Percentiles rank a stretch among this genome's conserved stretches.
These are phyloP conservation scores for Hippophae gyantsensis DNA, from an alignment of 306 rosid species.

Conservation along the genomic window DNA sequence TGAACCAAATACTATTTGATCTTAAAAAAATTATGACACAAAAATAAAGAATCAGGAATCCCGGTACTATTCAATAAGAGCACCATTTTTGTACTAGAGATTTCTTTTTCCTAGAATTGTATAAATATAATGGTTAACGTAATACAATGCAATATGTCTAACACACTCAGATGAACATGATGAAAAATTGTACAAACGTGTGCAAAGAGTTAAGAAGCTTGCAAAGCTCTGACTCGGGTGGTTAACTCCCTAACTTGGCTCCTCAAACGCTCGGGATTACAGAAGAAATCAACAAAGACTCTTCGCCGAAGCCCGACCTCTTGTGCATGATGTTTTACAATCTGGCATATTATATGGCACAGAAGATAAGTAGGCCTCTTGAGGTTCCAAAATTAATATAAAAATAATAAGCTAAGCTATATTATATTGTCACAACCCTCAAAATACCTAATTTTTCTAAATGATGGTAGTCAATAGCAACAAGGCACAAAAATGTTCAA, in stretches of 20 bases:
- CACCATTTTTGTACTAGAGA: no score
- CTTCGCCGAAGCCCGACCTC: constrained; percentile 83
- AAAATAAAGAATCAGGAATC: no score
- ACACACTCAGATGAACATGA: no score
- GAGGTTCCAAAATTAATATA: neutral
- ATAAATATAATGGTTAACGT: no score
- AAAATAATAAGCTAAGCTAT: neutral
- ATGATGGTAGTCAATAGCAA: no score
- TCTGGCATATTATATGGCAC: constrained; percentile 39
- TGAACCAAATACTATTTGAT: no score
- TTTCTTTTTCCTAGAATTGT: no score
- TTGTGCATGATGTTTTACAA: constrained; percentile 83
- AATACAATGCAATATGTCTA: no score
- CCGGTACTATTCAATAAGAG: no score
- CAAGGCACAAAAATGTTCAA: no score
- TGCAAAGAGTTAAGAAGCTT: constrained; percentile 41
- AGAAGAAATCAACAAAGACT: constrained; percentile 86
- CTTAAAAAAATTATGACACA: no score
- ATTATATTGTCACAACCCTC: neutral
- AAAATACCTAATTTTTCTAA: no score
- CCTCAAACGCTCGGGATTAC: constrained; percentile 84
- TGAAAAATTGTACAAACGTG: neutral
- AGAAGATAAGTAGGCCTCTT: neutral
- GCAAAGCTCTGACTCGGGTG: constrained; percentile 76
- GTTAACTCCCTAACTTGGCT: constrained; percentile 78